Evolutionary conservation across 139 green algal species (phyloP), one percentile per base, ranked within the genome.

Genomic region (Picochlorum sp.): DNA sequence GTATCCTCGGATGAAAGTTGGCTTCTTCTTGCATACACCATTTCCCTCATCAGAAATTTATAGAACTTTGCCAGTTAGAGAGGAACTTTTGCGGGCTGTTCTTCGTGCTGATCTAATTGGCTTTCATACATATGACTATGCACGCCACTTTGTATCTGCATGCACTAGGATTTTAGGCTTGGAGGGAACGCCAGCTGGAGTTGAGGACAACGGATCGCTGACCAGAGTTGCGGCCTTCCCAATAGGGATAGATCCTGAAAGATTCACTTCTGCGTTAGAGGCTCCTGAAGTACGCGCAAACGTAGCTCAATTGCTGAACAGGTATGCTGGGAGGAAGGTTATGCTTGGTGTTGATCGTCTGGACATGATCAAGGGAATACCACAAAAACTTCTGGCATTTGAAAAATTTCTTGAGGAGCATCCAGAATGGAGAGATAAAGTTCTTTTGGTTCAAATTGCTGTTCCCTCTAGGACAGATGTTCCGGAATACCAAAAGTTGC

Each of bases 331-430:
- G 1, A 64, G 85, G 37, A 93, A 93, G 74, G 85, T 98, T 29
- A 97, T 99, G 93, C 73, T 99, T 47, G 93, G 93, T 2, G 93
- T 99, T 47, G 93, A 99, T 74, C 77, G 93, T 25, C 74, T 99
- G 52, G 93, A 99, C 82, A 97, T 98, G 88, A 96, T 99, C 69
- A 99, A 98, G 74, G 93, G 93, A 72, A 99, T 99, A 43, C 93
- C 93, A 0, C 92, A 97, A 74, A 99, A 99, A 81, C 85, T 99
- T 61, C 83, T 99, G 35, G 93, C 91, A 12, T 98, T 95, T 79
- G 93, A 98, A 74, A 98, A 97, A 83, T 96, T 96, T 50, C 73
- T 97, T 47, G 86, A 96, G 61, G 91, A 98, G 76, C 80, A 97
- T 61, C 81, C 84, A 0, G 78, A 96, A 64, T 99, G 91, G 90